Base-by-base conservation (phyloP, 495 filamentous ascomycete species). In the Chlorociboria aeruginascens region DNA sequence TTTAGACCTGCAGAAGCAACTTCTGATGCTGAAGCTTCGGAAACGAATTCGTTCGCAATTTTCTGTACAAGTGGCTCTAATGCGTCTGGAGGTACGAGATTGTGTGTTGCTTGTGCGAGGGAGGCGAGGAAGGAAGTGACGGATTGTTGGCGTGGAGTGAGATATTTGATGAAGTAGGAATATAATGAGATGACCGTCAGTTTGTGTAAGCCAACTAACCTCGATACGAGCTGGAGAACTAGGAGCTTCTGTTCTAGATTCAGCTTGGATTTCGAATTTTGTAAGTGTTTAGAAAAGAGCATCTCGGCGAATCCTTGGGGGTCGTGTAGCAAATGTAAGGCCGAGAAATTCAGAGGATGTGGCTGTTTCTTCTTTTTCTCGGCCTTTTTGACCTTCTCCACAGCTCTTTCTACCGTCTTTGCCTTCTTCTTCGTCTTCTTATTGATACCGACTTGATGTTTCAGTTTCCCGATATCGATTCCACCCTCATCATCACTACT, bases 21-120 rank as follows among this genome's bases (percentile, higher is more conserved):
- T 66, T 96, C 87, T 12, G 85, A 71, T 6, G 90, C 89, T 0
- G 87, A 84, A 11, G 88, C 92, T 62, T 99, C 92, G 0, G 86
- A 94, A 7, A 99, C 90, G 59, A 99, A 99, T 65, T 96, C 89
- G 48, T 96, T 95, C 33, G 92, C 90, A 51, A 99, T 96, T 69
- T 95, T 97, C 61, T 86, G 81, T 12, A 99, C 66, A 17, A 99
- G 67, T 1, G 92, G 89, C 65, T 96, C 89, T 14, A 99, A 75
- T 6, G 80, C 83, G 68, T 99, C 92, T 1, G 93, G 93, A 2
- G 92, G 92, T 10, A 97, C 89, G 31, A 95, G 71, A 52, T 81
- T 82, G 62, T 99, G 92, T 9, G 87, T 85, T 10, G 85, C 82
- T 66, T 97, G 93, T 11, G 92, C 92, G 43, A 95, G 74, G 3